Evolutionary conservation across 2,329 filamentous ascomycete genomes (phyloP).

Genomic region (Fusarium burgessii): DNA sequence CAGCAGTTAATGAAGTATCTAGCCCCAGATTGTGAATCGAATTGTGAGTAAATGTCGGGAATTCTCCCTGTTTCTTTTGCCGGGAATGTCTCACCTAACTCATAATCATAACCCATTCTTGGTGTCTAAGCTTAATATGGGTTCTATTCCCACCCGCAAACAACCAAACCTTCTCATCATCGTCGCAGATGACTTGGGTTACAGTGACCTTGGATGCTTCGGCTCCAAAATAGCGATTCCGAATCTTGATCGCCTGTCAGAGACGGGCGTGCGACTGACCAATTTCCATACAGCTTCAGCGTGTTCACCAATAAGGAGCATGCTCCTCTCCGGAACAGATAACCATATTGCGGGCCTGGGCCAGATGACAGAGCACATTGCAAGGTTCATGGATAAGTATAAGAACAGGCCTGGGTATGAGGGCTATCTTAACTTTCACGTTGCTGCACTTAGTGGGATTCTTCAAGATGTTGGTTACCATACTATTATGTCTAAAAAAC

Average conservation of each 20-base stretch:
- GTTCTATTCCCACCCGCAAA: slow-evolving; percentile 50
- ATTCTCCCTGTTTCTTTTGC: not conserved
- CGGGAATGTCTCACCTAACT: not conserved
- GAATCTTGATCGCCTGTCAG: slow-evolving; percentile 63
- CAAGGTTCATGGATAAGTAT: not conserved
- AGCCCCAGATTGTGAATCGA: not conserved
- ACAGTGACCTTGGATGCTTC: slow-evolving; percentile 52
- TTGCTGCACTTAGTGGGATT: slow-evolving; percentile 14
- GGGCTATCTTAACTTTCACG: slow-evolving; percentile 7
- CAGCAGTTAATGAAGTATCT: not conserved
- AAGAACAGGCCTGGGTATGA: slow-evolving; percentile 7
- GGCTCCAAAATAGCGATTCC: slow-evolving; percentile 69
- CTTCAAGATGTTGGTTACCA: slow-evolving; percentile 7
- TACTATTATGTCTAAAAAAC: slow-evolving; percentile 19
- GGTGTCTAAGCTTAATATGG: not conserved
- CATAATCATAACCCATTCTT: not conserved
- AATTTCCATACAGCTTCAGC: slow-evolving; percentile 70
- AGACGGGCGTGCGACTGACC: slow-evolving; percentile 64
- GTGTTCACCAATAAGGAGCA: slow-evolving; percentile 68
- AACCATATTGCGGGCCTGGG: slow-evolving; percentile 67
- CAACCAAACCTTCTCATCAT: slow-evolving; percentile 47
- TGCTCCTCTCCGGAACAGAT: slow-evolving; percentile 71
- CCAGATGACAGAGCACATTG: slow-evolving; percentile 60
- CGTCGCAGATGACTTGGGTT: slow-evolving; percentile 47
- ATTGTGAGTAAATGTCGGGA: not conserved